These are phyloP conservation scores for Tricladium varicosporioides DNA, from an alignment of 2,329 filamentous ascomycete genomes.

Conservation along the genomic window DNA sequence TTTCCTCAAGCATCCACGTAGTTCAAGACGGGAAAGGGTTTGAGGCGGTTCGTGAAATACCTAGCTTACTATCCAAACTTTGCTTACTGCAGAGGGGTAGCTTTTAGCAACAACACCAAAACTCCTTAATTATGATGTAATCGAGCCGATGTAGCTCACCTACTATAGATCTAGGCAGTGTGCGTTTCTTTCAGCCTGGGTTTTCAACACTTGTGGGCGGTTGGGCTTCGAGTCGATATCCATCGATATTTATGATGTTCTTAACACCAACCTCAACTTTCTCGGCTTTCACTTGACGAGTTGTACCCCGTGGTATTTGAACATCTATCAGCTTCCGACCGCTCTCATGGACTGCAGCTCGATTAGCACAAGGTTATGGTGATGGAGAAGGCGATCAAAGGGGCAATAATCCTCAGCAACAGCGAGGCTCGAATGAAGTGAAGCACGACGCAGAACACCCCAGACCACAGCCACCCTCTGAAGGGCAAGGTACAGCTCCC, in stretches of 20 bases:
- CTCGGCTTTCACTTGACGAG: constrained; percentile 15
- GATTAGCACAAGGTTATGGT: constrained; percentile 39
- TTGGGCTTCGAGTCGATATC: too few species aligned
- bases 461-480: constrained; percentile 40
- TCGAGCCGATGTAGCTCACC: too few species aligned
- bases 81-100: too few species aligned
- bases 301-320: constrained; percentile 8
- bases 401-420: constrained; percentile 38
- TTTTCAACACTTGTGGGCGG: too few species aligned
- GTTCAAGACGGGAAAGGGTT: too few species aligned
- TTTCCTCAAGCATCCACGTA: too few species aligned
- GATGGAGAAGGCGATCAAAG: constrained; percentile 39
- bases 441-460: constrained; percentile 42
- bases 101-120: too few species aligned
- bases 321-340: constrained; percentile 14
- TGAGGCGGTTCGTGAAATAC: too few species aligned
- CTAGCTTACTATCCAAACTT: too few species aligned
- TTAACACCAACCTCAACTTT: constrained; percentile 16
- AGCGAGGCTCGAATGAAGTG: constrained; percentile 33
- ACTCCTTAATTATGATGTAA: too few species aligned
- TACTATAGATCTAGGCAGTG: too few species aligned
- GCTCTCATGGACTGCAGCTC: constrained; percentile 23
- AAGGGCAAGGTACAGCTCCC: constrained; percentile 39
- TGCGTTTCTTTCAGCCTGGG: too few species aligned
- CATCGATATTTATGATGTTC: constrained; percentile 16